A percentile compares a stretch with the other conserved stretches of the same genome.
Evolutionary conservation across 2,329 filamentous ascomycete genomes (phyloP).

Genomic region (Botrytis pseudocinerea): DNA sequence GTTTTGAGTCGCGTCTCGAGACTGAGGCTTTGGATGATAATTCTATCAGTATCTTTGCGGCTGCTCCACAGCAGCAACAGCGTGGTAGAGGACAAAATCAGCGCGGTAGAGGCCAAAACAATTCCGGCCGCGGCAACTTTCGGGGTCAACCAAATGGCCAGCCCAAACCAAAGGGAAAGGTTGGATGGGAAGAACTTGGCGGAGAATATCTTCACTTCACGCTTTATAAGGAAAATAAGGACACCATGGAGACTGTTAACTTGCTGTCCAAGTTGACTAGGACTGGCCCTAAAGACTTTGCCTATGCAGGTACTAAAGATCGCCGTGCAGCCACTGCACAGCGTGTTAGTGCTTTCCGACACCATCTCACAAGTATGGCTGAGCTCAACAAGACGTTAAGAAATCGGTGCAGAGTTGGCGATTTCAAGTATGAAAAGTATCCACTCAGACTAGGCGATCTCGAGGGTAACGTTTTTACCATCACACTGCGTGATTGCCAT

Average conservation of each 20-base stretch:
- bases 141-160: conserved; percentile 28
- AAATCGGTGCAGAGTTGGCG: conserved; percentile 66
- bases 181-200: conserved; percentile 65
- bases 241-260: conserved; percentile 60
- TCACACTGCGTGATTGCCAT: conserved; percentile 83
- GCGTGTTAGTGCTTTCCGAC: conserved; percentile 60
- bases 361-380: conserved; percentile 63
- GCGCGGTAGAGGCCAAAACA: conserved; percentile 26
- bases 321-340: conserved; percentile 69
- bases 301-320: conserved; percentile 74
- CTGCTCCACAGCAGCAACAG: conserved; percentile 37
- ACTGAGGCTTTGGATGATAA: conserved; percentile 61
- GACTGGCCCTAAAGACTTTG: conserved; percentile 59
- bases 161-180: conserved; percentile 43
- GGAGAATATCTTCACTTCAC: conserved; percentile 73
- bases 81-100: conserved; percentile 19
- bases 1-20: conserved; percentile 64
- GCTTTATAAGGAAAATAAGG: conserved; percentile 76
- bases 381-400: conserved; percentile 60
- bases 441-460: conserved; percentile 82
- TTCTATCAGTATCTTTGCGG: conserved; percentile 57
- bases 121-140: conserved; percentile 21
- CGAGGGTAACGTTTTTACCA: conserved; percentile 86
- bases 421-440: conserved; percentile 74
- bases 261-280: conserved; percentile 60